phyloP scores from a whole-genome alignment of 257 asterid genomes.

The Schizonepeta tenuifolia region DNA sequence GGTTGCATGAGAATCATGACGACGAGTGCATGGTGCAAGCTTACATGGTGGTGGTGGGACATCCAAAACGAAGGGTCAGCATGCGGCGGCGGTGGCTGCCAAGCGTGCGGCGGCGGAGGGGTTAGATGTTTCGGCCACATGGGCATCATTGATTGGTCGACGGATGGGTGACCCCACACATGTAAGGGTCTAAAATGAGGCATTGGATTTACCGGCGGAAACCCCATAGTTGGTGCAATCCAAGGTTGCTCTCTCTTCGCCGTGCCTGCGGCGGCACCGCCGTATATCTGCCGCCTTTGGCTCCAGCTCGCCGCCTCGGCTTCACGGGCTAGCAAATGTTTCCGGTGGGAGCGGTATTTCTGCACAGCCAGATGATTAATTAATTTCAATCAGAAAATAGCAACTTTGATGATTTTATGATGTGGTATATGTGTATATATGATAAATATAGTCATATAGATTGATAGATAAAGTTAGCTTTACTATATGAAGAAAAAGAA shows the following conservation, averaged over 20 bases:
- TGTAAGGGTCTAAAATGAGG: conserved; percentile 87
- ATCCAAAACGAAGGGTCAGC: conserved; percentile 66
- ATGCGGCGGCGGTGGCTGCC: conserved; percentile 40
- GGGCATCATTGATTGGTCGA: conserved; percentile 76
- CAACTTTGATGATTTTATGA: background rate
- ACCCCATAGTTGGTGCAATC: conserved; percentile 66
- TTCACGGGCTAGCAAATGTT: conserved; percentile 81
- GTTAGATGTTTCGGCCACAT: conserved; percentile 80
- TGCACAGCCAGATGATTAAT: conserved; percentile 32
- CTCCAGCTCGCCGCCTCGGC: conserved; percentile 89
- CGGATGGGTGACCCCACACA: conserved; percentile 96
- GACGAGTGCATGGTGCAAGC: conserved; percentile 14
- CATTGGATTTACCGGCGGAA: conserved; percentile 63
- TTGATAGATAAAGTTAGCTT: background rate
- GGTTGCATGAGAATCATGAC: background rate
- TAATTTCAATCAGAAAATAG: background rate
- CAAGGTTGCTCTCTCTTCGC: conserved; percentile 62
- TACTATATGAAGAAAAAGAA: conserved; percentile 18
- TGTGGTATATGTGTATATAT: too few relatives aligned
- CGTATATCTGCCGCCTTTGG: conserved; percentile 74
- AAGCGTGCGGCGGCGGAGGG: conserved; percentile 45
- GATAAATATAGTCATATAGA: too few relatives aligned
- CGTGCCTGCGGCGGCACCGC: conserved; percentile 16
- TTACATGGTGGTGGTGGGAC: conserved; percentile 61
- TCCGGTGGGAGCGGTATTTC: conserved; percentile 92